These are phyloP conservation scores for Rostrohypoxylon terebratum DNA, from an alignment of 495 filamentous ascomycete species.

Conservation along the genomic window DNA sequence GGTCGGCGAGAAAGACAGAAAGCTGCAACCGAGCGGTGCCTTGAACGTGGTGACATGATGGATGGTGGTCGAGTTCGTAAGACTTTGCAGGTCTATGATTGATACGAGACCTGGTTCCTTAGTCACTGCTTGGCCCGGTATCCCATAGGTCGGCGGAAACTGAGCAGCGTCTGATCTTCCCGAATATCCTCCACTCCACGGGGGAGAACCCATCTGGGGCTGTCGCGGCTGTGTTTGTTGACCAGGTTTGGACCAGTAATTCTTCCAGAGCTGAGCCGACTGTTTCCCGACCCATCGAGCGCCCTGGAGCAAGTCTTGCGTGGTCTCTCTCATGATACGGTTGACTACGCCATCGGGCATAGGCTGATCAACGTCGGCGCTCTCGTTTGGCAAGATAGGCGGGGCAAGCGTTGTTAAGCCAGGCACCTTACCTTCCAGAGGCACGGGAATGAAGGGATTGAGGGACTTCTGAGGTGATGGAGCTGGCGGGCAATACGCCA, in stretches of 20 bases:
- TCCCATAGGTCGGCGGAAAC: slow-evolving; percentile 84
- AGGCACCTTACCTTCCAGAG: slow-evolving; percentile 66
- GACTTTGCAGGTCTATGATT: slow-evolving; percentile 78
- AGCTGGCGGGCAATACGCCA: slow-evolving; percentile 83
- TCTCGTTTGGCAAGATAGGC: slow-evolving; percentile 78
- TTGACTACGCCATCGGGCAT: slow-evolving; percentile 85
- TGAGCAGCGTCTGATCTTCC: slow-evolving; percentile 55
- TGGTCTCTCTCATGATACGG: slow-evolving; percentile 85
- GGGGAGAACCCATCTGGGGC: slow-evolving; percentile 52
- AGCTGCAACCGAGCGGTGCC: slow-evolving; percentile 87
- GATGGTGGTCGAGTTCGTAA: slow-evolving; percentile 61
- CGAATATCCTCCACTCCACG: slow-evolving; percentile 54
- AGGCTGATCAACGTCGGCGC: slow-evolving; percentile 79
- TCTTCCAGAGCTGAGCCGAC: slow-evolving; percentile 86
- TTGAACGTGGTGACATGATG: slow-evolving; percentile 83
- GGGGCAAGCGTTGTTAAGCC: slow-evolving; percentile 77
- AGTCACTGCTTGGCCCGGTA: slow-evolving; percentile 58
- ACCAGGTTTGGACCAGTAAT: slow-evolving; percentile 80
- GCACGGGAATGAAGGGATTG: slow-evolving; percentile 65
- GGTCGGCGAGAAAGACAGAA: slow-evolving; percentile 86
- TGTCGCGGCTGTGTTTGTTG: slow-evolving; percentile 57
- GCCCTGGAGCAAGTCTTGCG: slow-evolving; percentile 90
- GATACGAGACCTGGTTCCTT: slow-evolving; percentile 85
- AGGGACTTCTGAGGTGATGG: slow-evolving; percentile 76
- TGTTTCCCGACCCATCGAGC: slow-evolving; percentile 89